A percentile compares a stretch with the other conserved stretches of the same genome.
Conservation (phyloP, 2,329 filamentous ascomycete species). For the Penicillium fuscoglaucum region DNA sequence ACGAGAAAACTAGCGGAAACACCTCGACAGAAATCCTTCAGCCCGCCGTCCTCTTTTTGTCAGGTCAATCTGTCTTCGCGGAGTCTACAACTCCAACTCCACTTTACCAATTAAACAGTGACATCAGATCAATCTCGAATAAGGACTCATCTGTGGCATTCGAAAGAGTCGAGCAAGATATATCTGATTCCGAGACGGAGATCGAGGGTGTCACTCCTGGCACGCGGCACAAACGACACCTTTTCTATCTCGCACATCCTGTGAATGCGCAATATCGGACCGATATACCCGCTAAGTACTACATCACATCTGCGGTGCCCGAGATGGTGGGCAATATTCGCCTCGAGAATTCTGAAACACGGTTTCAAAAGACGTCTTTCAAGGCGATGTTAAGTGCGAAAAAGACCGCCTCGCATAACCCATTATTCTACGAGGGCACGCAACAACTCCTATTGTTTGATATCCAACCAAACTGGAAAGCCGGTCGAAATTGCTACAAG, state of each 20-base stretch:
- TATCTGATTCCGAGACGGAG: background rate
- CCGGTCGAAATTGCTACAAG: slow-evolving; percentile 8
- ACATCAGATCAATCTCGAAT: slow-evolving; percentile 1
- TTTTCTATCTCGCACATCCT: slow-evolving; percentile 20
- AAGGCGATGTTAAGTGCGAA: background rate
- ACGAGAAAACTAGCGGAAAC: background rate
- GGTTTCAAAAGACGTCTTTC: slow-evolving; percentile 5
- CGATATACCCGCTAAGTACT: slow-evolving; percentile 18
- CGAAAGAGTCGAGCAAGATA: slow-evolving; percentile 1
- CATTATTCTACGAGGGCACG: background rate
- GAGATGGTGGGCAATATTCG: slow-evolving; percentile 18
- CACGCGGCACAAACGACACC: background rate
- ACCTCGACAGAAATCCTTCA: background rate
- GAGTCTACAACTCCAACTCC: background rate
- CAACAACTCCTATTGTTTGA: slow-evolving; percentile 3
- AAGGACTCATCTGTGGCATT: slow-evolving; percentile 1
- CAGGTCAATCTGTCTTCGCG: background rate
- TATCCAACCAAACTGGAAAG: slow-evolving; percentile 4
- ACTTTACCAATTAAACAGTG: slow-evolving; percentile 1
- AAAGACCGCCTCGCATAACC: background rate
- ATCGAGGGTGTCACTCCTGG: background rate
- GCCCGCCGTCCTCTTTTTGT: background rate
- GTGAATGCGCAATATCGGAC: slow-evolving; percentile 18
- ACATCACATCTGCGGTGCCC: slow-evolving; percentile 11
- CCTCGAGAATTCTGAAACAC: slow-evolving; percentile 7